Evolutionary conservation across 805 yeast genomes (phyloP).

Genomic region (Kuraishia molischiana): DNA sequence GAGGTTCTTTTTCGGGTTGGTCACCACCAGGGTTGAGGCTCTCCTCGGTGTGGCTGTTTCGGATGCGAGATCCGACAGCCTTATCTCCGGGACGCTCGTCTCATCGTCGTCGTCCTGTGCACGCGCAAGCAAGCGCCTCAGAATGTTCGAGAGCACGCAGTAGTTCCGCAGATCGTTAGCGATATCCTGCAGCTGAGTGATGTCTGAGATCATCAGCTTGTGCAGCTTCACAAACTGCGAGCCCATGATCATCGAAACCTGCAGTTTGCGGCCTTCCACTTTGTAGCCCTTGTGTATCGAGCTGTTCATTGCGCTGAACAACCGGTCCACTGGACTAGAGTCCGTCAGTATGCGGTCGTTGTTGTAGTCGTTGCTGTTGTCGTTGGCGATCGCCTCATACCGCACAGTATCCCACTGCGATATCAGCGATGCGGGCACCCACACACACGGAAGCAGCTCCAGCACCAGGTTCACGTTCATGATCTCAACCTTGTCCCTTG

Average conservation of each 20-base stretch:
- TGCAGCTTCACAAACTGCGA: constrained; percentile 4
- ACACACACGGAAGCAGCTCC: constrained; percentile 20
- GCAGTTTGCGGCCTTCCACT: neutral
- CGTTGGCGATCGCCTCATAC: constrained; percentile 14
- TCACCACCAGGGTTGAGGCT: too few species aligned
- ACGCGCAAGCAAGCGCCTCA: neutral
- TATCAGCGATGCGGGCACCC: constrained; percentile 21
- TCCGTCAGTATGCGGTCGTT: neutral
- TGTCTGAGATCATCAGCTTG: constrained; percentile 1
- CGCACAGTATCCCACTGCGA: constrained; percentile 11
- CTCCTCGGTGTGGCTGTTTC: too few species aligned
- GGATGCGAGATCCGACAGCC: neutral
- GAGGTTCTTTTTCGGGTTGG: too few species aligned
- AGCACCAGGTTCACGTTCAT: constrained; percentile 9
- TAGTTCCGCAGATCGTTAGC: constrained; percentile 4
- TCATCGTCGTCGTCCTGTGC: neutral
- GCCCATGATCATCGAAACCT: constrained; percentile 1
- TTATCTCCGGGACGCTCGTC: neutral
- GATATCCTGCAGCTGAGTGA: constrained; percentile 1
- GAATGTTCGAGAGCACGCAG: neutral
- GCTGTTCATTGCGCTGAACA: neutral
- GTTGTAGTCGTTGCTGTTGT: constrained; percentile 9
- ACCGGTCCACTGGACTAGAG: neutral
- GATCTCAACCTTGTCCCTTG: constrained; percentile 10
- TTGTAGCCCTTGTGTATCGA: neutral